These are phyloP conservation scores for Tricholoma saponaceum DNA, from an alignment of 768 basidiomycete genomes.

Conservation along the genomic window DNA sequence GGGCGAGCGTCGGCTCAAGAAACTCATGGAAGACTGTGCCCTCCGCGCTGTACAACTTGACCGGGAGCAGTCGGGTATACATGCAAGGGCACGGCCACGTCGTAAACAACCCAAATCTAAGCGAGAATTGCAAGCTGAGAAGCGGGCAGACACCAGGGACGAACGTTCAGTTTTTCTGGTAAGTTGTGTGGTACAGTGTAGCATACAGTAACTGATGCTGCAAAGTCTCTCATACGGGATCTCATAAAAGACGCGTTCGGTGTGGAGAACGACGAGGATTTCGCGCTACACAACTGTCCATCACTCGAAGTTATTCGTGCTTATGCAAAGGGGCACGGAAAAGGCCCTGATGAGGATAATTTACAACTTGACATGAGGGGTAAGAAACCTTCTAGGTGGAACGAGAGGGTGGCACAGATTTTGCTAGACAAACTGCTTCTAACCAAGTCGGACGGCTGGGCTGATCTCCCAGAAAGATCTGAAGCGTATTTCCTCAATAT, in stretches of 20 bases:
- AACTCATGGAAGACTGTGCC: background rate
- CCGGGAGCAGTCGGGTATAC: background rate
- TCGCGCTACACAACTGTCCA: background rate
- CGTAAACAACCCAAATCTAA: background rate
- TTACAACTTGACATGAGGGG: background rate
- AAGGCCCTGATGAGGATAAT: slow-evolving; percentile 6
- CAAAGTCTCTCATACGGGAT: background rate
- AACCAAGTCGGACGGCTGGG: background rate
- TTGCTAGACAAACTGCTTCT: slow-evolving; percentile 1
- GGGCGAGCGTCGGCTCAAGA: background rate
- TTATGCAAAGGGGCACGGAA: background rate
- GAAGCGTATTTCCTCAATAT: slow-evolving; percentile 7
- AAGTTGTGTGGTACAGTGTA: background rate
- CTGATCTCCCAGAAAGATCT: slow-evolving; percentile 3
- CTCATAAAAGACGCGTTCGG: background rate
- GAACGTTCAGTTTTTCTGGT: background rate
- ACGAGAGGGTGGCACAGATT: background rate
- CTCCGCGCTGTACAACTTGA: background rate
- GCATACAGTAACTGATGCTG: background rate
- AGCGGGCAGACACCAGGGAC: background rate
- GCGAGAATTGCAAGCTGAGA: background rate
- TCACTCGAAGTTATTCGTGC: background rate
- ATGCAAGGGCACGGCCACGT: background rate
- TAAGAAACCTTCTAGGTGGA: background rate
- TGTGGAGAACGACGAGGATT: background rate